A percentile compares a stretch with the other conserved stretches of the same genome.
These are phyloP conservation scores for Teunomyces pallodes DNA, from an alignment of 805 yeast species.

Conservation along the genomic window DNA sequence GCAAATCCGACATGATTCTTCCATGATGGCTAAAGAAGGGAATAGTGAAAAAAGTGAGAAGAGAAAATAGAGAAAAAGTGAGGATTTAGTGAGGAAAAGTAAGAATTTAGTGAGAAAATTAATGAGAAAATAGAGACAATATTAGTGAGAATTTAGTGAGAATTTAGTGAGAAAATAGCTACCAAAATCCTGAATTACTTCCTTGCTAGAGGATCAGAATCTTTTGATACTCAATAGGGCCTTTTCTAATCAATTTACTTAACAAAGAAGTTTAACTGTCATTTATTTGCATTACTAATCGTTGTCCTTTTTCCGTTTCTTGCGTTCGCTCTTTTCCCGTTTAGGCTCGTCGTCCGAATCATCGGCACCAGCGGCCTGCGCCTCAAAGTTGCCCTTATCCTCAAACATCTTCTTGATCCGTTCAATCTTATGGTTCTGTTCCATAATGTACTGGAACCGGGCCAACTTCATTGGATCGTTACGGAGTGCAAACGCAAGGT, in stretches of 20 bases:
- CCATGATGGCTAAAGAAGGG: neutral
- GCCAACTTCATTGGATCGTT: slow-evolving; percentile 43
- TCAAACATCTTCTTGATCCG: slow-evolving; percentile 42
- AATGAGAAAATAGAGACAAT: no score
- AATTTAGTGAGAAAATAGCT: no score
- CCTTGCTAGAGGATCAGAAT: no score
- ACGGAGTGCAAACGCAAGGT: slow-evolving; percentile 38
- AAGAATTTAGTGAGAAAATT: neutral
- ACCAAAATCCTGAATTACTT: neutral
- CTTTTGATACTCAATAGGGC: no score
- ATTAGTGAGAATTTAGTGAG: neutral
- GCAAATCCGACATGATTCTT: slow-evolving; percentile 82
- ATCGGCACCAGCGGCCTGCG: slow-evolving; percentile 5
- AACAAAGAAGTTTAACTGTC: neutral
- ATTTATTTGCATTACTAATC: neutral
- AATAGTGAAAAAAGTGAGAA: neutral
- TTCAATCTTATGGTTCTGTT: slow-evolving; percentile 36
- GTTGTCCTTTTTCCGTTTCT: slow-evolving; percentile 19
- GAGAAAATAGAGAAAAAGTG: neutral
- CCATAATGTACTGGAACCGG: slow-evolving; percentile 38
- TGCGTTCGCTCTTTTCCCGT: slow-evolving; percentile 5
- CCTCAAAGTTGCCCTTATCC: slow-evolving; percentile 17
- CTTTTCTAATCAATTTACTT: no score
- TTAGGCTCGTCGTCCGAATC: slow-evolving; percentile 14
- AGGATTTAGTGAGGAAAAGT: neutral